These are phyloP conservation scores for Pelargonium fulgidum DNA, from an alignment of 441 rosid genomes.

Conservation along the genomic window DNA sequence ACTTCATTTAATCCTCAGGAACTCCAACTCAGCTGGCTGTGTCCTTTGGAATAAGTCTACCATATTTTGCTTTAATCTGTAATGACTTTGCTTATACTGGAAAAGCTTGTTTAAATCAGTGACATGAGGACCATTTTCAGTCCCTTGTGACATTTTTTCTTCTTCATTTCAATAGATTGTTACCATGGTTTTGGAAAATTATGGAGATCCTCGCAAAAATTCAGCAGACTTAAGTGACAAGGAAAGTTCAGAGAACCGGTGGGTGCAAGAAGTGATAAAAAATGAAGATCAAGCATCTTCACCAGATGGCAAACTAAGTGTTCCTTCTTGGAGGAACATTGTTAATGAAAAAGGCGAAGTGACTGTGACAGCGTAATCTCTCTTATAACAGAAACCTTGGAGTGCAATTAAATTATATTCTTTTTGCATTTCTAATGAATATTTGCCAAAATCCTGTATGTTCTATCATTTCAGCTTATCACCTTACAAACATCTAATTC, in stretches of 20 bases:
- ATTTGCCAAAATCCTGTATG: constrained; percentile 12
- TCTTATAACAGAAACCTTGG: constrained; percentile 24
- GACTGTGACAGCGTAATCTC: constrained; percentile 60
- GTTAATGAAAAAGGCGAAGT: constrained; percentile 79
- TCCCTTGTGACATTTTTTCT: constrained; percentile 14
- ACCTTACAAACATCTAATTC: constrained; percentile 19
- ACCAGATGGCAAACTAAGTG: constrained; percentile 34
- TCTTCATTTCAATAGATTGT: constrained; percentile 53
- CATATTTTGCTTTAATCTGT: constrained; percentile 5
- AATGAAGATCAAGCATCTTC: constrained; percentile 53
- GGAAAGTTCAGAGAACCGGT: constrained; percentile 44
- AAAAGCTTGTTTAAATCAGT: background rate
- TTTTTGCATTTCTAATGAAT: constrained; percentile 8
- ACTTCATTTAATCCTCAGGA: background rate
- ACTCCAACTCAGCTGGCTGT: background rate
- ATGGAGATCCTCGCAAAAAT: constrained; percentile 35
- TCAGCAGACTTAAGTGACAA: constrained; percentile 16
- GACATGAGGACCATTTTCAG: background rate
- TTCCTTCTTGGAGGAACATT: constrained; percentile 72
- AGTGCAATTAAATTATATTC: constrained; percentile 13
- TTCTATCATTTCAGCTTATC: background rate
- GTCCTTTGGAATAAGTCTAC: background rate
- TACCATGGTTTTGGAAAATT: constrained; percentile 81
- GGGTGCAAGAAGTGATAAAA: constrained; percentile 73
- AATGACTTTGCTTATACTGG: background rate